These are phyloP conservation scores for Daldinia eschscholtzii DNA, from an alignment of 2,329 filamentous ascomycete species.

Conservation along the genomic window DNA sequence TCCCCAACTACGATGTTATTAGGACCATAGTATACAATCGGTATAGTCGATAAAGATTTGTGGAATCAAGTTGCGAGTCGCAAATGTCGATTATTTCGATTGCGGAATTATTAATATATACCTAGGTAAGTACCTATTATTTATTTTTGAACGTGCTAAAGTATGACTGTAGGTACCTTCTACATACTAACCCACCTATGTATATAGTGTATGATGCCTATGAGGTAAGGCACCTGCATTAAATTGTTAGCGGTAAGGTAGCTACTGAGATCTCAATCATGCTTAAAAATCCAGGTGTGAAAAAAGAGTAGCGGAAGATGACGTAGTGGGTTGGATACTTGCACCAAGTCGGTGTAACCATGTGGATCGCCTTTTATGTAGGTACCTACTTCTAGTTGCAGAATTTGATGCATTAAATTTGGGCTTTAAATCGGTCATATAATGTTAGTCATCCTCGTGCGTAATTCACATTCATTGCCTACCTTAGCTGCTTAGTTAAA, in stretches of 20 bases:
- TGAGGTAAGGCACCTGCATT: neutral
- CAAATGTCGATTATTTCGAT: slow-evolving; percentile 5
- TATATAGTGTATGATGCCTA: too few species aligned
- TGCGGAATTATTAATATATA: neutral
- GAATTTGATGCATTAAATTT: neutral
- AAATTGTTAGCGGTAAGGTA: neutral
- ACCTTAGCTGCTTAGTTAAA: too few species aligned
- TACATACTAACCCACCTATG: neutral
- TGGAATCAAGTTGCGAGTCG: neutral
- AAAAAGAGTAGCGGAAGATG: neutral
- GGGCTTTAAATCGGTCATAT: neutral
- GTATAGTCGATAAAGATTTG: neutral
- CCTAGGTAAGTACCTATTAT: too few species aligned
- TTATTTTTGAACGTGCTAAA: neutral
- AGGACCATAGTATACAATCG: neutral
- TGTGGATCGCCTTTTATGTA: neutral
- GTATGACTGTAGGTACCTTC: neutral
- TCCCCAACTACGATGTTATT: neutral
- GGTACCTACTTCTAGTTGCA: neutral
- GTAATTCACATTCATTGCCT: neutral
- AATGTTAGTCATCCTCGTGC: neutral
- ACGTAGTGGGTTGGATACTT: neutral
- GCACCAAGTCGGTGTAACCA: neutral
- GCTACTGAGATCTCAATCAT: neutral
- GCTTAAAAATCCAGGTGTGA: slow-evolving; percentile 5